Percentiles rank a stretch among this genome's conserved stretches.
phyloP scores from a whole-genome alignment of 2,329 filamentous ascomycete species.

The Chaetomiaceae sp. region DNA sequence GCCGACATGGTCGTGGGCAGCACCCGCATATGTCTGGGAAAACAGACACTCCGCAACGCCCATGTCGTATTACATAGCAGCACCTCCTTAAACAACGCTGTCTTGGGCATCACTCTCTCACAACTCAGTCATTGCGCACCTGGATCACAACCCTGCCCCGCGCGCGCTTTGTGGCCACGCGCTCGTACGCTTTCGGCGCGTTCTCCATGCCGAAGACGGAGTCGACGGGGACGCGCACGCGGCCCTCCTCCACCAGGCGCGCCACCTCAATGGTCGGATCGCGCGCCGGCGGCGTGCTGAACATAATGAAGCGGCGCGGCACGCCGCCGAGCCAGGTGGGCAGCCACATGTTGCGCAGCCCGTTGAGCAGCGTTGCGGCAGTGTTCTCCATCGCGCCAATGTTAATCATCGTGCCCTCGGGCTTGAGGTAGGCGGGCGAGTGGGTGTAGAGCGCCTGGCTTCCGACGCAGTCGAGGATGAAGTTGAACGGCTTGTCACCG shows the following conservation, averaged over 20 bases:
- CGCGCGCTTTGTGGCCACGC: neutral
- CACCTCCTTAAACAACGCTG: too few relatives aligned
- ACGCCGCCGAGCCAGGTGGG: neutral
- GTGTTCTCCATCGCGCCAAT: neutral
- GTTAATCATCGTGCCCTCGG: neutral
- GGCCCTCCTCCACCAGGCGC: neutral
- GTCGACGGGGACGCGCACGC: neutral
- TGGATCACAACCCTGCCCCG: neutral
- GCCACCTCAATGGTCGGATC: neutral
- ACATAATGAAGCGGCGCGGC: neutral
- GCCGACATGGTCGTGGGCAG: too few relatives aligned
- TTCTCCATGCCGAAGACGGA: neutral
- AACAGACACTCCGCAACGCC: too few relatives aligned
- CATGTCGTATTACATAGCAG: too few relatives aligned
- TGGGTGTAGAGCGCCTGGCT: neutral
- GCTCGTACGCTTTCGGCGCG: neutral
- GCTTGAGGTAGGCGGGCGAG: neutral
- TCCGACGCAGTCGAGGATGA: neutral
- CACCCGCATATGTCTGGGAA: too few relatives aligned
- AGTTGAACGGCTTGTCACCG: neutral
- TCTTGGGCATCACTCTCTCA: neutral
- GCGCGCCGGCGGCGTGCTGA: neutral
- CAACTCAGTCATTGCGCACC: neutral
- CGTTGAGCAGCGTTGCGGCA: neutral
- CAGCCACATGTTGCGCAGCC: neutral